Conservation (phyloP, 2,329 filamentous ascomycete species). For the Aspergillus tubingensis region DNA sequence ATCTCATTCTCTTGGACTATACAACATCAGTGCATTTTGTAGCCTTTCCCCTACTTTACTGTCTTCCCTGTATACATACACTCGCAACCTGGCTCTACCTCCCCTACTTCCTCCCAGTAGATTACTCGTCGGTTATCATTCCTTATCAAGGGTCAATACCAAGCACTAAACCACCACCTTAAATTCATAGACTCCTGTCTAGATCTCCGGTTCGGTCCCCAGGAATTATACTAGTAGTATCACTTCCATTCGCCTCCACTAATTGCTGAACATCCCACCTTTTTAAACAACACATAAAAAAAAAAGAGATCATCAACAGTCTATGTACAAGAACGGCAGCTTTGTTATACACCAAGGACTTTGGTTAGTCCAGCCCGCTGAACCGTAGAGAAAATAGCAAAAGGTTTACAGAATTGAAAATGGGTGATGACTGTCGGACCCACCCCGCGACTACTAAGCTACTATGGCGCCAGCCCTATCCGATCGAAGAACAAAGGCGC, state of each 20-base stretch:
- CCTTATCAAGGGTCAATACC: too few species aligned
- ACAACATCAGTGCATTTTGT: too few species aligned
- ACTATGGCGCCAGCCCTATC: constrained; percentile 24
- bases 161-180: too few species aligned
- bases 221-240: too few species aligned
- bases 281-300: not conserved
- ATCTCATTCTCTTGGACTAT: too few species aligned
- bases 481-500: constrained; percentile 71
- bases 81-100: too few species aligned
- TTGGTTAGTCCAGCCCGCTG: constrained; percentile 1
- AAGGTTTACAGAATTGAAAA: not conserved
- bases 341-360: constrained; percentile 5
- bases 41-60: too few species aligned
- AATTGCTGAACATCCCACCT: not conserved
- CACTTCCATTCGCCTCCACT: not conserved
- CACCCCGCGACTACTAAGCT: not conserved
- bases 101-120: too few species aligned
- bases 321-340: constrained; percentile 4
- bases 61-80: too few species aligned
- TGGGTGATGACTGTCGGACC: not conserved
- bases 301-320: not conserved
- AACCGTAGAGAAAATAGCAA: not conserved
- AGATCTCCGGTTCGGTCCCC: too few species aligned
- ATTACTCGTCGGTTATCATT: too few species aligned
- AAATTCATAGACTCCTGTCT: too few species aligned